These are phyloP conservation scores for Trichomonas vaginalis DNA, from an alignment of 208 protist species.

Conservation along the genomic window DNA sequence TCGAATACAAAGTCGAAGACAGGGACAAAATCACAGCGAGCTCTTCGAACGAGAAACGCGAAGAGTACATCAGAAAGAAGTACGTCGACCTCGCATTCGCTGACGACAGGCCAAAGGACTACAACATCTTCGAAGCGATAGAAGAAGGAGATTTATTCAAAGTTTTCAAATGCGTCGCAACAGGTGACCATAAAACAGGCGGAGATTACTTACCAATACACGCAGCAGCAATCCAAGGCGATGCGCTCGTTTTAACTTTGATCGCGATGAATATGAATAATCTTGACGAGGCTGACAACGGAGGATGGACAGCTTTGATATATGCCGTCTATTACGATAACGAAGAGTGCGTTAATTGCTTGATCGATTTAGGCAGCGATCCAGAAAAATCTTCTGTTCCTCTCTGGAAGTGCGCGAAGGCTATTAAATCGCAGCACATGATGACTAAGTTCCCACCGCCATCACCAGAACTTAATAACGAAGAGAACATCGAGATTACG, in stretches of 20 bases:
- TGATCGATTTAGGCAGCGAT: not conserved
- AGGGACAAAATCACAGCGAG: not conserved
- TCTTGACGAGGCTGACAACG: not conserved
- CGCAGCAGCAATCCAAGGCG: not conserved
- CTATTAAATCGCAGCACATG: not conserved
- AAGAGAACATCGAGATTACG: not conserved
- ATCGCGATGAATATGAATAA: not conserved
- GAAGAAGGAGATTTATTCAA: not conserved
- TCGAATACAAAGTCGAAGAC: not conserved
- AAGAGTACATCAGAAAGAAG: not conserved
- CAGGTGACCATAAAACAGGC: not conserved
- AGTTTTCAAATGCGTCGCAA: not conserved
- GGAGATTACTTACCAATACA: not conserved
- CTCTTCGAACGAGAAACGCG: not conserved
- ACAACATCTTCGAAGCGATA: not conserved
- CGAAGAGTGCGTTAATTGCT: not conserved
- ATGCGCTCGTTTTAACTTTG: not conserved
- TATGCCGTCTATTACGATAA: not conserved
- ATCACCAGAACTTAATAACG: not conserved
- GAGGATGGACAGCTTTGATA: not conserved
- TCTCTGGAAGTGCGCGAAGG: not conserved
- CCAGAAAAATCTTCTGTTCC: not conserved
- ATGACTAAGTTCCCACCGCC: not conserved
- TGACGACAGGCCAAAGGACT: not conserved
- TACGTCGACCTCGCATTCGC: not conserved